These are phyloP conservation scores for Diaporthe sp. DNA, from an alignment of 2,329 filamentous ascomycete species.

Conservation along the genomic window DNA sequence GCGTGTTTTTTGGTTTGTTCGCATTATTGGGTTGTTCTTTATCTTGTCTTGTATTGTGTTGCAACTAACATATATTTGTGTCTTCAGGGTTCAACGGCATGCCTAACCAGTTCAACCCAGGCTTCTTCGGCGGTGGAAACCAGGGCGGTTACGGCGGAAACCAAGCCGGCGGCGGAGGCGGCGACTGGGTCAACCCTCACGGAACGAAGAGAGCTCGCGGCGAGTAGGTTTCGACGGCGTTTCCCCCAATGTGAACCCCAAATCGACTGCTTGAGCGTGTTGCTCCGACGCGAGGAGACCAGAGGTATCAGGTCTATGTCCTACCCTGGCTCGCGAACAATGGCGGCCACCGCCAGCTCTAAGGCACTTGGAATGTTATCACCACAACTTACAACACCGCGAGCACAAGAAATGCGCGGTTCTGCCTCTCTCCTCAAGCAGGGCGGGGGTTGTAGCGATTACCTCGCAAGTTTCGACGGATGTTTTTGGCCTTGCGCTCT, in stretches of 20 bases:
- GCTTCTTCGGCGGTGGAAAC: constrained; percentile 73
- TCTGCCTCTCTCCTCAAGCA: too few species aligned
- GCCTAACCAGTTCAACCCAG: constrained; percentile 77
- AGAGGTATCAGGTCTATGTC: too few species aligned
- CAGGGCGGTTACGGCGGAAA: constrained; percentile 77
- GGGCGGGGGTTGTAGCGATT: background rate
- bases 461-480: background rate
- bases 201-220: constrained; percentile 83
- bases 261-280: background rate
- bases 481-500: background rate
- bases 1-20: background rate
- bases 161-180: constrained; percentile 52
- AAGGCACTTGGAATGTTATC: background rate
- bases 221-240: constrained; percentile 59
- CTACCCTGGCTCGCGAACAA: background rate
- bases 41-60: background rate
- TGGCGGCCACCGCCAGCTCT: background rate
- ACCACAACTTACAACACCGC: background rate
- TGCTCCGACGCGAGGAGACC: background rate
- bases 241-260: background rate
- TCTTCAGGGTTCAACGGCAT: constrained; percentile 74
- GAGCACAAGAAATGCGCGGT: background rate
- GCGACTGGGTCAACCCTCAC: constrained; percentile 84
- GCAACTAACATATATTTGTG: constrained; percentile 41
- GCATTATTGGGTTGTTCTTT: background rate